Conservation (phyloP, 164 flowering plant species). For the Protea cynaroides region DNA sequence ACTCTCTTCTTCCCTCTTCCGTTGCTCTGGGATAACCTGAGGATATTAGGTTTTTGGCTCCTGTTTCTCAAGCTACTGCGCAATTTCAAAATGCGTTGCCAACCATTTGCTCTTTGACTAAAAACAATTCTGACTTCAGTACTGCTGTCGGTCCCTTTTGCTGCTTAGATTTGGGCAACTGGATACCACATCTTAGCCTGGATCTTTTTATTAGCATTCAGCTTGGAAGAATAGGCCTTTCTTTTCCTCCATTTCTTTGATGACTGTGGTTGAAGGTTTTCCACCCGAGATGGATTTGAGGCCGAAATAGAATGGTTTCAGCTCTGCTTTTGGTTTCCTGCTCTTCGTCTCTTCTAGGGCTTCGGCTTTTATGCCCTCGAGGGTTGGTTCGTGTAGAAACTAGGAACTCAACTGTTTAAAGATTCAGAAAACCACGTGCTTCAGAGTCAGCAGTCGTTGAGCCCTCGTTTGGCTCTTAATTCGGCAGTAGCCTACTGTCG, state of each 20-base stretch:
- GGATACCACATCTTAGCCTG: neutral
- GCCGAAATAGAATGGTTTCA: conserved; percentile 1
- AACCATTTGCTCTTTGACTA: too few species aligned
- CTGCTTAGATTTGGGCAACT: conserved; percentile 6
- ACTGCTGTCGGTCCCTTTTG: too few species aligned
- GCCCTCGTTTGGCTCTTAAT: neutral
- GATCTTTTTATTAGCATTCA: neutral
- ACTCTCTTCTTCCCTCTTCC: neutral
- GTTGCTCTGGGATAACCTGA: too few species aligned
- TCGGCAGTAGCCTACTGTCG: too few species aligned
- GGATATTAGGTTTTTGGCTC: too few species aligned
- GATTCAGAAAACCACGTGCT: neutral
- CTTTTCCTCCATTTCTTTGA: neutral
- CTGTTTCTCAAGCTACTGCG: too few species aligned
- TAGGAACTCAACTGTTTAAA: neutral
- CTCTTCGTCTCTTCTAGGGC: neutral
- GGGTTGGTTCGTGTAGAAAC: neutral
- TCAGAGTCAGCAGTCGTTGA: neutral
- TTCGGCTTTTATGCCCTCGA: neutral
- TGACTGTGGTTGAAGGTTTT: neutral
- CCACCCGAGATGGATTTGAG: neutral
- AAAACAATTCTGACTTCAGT: too few species aligned
- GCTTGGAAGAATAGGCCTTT: neutral
- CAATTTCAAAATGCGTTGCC: too few species aligned
- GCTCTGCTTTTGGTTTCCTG: neutral